Base-by-base conservation (phyloP, 208 protist species). In the Lotmaria passim region DNA sequence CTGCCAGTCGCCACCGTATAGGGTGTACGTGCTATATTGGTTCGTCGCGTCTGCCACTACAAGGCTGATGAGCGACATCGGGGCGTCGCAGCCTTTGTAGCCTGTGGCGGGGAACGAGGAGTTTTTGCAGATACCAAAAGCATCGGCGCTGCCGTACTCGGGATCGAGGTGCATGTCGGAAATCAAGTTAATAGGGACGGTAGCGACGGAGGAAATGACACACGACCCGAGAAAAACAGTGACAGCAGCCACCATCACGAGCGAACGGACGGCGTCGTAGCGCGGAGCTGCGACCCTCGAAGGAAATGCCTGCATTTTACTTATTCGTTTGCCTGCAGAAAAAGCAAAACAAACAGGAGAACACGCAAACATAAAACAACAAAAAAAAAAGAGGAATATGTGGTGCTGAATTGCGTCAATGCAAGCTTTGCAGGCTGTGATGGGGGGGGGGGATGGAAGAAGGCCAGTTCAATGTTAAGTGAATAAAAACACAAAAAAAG, bases 161-260 rank as follows among this genome's bases (percentile, higher is more conserved):
- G 88, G 87, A 64, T 96, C 91, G 52, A 80, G 86, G 69, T 96
- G 91, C 53, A 86, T 81, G 46, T 96, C 91, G 3, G 86, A 90
- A 15, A 93, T 62, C 6, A 93, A 44, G 36, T 68, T 86, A 7
- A 93, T 36, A 1, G 81, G 62, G 41, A 85, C 28, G 0, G 74
- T 75, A 41, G 55, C 19, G 7, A 30, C 46, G 17, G 33, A 43
- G 15, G 7, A 39, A 7, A 50, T 15, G 38, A 39, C 24, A 23
- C 56, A 50, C 11, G 51, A 33, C 24, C 52, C 5, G 43, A 62
- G 7, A 26, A 78, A 15, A 15, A 55, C 48, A 26, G 48, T 17
- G 8, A 17, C 7, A 17, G 24, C 28, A 55, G 34, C 30, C 24
- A 38, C 55, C n/a, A 64, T 19, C 14, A 38, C 26, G 50, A 66